Evolutionary conservation across 805 yeast genomes (phyloP).

Genomic region (Candida patagonica): DNA sequence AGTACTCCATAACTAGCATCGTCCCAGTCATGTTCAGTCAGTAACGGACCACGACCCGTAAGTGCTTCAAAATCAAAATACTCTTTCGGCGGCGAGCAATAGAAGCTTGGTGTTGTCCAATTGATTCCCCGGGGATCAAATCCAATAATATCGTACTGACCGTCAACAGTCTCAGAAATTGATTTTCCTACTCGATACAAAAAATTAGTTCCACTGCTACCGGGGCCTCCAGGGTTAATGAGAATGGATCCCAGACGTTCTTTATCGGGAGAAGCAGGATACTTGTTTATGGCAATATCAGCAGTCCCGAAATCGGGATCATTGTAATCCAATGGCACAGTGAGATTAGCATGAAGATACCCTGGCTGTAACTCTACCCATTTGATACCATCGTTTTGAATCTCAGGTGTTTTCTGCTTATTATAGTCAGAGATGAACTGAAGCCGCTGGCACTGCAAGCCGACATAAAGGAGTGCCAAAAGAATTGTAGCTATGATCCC

Average conservation of each 20-base stretch:
- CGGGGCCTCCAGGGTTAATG: conserved; percentile 22
- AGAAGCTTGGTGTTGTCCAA: conserved; percentile 12
- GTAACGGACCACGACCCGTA: conserved; percentile 6
- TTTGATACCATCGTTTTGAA: too few species aligned
- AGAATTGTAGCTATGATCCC: too few species aligned
- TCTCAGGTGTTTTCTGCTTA: too few species aligned
- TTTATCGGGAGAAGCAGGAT: conserved; percentile 11
- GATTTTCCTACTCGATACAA: conserved; percentile 7
- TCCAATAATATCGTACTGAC: conserved; percentile 15
- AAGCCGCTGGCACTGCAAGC: too few species aligned
- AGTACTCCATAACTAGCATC: too few species aligned
- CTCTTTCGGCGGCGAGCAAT: conserved; percentile 9
- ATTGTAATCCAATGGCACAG: conserved; percentile 9
- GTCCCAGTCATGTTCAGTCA: conserved; percentile 6
- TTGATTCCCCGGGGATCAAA: conserved; percentile 22
- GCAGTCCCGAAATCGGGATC: conserved; percentile 8
- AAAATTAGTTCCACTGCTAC: conserved; percentile 16
- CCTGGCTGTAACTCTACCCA: too few species aligned
- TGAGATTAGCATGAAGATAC: too few species aligned
- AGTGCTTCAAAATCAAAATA: background rate
- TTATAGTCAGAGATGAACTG: too few species aligned
- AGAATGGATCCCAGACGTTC: conserved; percentile 16
- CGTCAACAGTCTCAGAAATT: conserved; percentile 10
- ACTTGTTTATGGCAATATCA: conserved; percentile 8
- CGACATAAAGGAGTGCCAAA: too few species aligned